These are phyloP conservation scores for Taiozyma sp. DNA, from an alignment of 1,139 yeast species.

Conservation along the genomic window DNA sequence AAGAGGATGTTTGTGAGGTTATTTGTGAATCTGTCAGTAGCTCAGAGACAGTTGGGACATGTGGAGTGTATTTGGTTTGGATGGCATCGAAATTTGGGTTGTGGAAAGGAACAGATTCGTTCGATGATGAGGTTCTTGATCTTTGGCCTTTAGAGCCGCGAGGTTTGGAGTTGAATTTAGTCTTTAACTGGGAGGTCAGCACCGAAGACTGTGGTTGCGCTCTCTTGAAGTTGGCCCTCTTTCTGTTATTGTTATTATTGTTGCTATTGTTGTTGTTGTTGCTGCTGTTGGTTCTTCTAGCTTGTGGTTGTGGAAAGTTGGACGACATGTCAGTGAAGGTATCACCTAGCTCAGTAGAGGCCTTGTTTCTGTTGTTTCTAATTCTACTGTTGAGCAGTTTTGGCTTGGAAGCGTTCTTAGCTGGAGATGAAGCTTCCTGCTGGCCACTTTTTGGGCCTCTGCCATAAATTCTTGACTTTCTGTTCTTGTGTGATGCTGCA, in stretches of 20 bases:
- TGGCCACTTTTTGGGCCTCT: not conserved
- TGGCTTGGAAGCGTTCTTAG: not conserved
- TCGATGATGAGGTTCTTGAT: conserved; percentile 1
- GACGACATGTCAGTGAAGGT: conserved; percentile 4
- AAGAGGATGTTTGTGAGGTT: conserved; percentile 16
- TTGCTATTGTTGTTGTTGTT: conserved; percentile 1
- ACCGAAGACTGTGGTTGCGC: conserved; percentile 1
- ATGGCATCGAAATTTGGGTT: conserved; percentile 17
- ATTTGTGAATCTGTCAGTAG: conserved; percentile 13
- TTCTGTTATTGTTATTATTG: not conserved
- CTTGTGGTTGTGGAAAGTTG: not conserved
- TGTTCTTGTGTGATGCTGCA: not conserved
- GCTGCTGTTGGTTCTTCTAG: not conserved
- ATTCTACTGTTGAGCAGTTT: not conserved
- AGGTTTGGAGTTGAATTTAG: not conserved
- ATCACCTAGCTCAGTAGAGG: not conserved
- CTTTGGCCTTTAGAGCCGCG: not conserved
- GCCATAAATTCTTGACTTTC: not conserved
- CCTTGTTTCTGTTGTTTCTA: not conserved
- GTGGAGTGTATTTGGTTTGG: conserved; percentile 14
- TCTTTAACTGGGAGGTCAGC: not conserved
- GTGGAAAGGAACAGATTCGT: not conserved
- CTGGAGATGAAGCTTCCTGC: not conserved
- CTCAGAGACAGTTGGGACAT: conserved; percentile 12
- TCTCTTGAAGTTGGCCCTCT: not conserved